These are phyloP conservation scores for Fraxinus anomala DNA, from an alignment of 257 asterid species.

Conservation along the genomic window DNA sequence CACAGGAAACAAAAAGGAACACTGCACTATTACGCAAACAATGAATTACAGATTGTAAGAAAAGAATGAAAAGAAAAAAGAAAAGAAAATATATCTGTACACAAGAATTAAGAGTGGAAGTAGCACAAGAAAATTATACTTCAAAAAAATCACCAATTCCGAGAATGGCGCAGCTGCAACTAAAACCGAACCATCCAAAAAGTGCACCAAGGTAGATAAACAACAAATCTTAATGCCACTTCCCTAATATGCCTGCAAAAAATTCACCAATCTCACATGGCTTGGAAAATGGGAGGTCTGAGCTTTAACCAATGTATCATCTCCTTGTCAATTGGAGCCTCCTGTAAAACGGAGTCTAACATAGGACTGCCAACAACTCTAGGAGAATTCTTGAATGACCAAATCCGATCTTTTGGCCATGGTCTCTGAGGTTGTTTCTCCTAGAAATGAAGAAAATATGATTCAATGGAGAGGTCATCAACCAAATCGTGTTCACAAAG, in stretches of 20 bases:
- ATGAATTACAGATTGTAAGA: conserved; percentile 59
- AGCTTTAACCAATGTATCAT: conserved; percentile 88
- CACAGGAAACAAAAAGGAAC: conserved; percentile 4
- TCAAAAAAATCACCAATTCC: conserved; percentile 24
- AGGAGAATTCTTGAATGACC: conserved; percentile 72
- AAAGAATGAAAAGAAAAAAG: conserved; percentile 31
- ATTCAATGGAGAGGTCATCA: not conserved
- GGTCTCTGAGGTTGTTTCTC: conserved; percentile 88
- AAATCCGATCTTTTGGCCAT: conserved; percentile 90
- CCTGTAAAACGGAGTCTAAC: conserved; percentile 71
- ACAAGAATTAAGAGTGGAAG: conserved; percentile 58
- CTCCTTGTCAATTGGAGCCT: conserved; percentile 63
- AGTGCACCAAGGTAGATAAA: too few relatives aligned
- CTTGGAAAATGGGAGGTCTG: conserved; percentile 74
- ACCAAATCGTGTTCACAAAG: too few relatives aligned
- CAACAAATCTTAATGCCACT: conserved; percentile 26
- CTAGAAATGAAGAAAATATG: conserved; percentile 38
- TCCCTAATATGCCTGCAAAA: conserved; percentile 50
- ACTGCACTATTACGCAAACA: conserved; percentile 36
- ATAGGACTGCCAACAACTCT: conserved; percentile 83
- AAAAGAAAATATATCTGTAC: conserved; percentile 55
- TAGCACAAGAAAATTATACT: conserved; percentile 30
- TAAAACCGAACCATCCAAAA: conserved; percentile 31
- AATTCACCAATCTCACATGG: conserved; percentile 84
- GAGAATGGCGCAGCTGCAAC: conserved; percentile 30